Conservation (phyloP, 2,329 filamentous ascomycete genomes). For the Fusarium coicis region DNA sequence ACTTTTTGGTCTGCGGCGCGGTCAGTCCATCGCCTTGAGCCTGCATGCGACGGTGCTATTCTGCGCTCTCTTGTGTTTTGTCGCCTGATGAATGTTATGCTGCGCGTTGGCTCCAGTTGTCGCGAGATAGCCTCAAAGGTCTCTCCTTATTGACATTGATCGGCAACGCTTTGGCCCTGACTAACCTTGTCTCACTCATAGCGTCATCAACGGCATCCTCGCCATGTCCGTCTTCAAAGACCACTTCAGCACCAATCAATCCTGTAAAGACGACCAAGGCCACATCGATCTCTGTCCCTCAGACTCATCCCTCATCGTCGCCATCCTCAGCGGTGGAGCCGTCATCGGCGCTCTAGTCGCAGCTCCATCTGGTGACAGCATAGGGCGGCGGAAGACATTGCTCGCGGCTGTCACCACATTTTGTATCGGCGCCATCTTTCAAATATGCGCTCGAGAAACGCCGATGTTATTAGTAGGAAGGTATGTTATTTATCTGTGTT, state of each 20-base stretch:
- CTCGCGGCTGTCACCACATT: slow-evolving; percentile 74
- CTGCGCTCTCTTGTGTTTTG: no score
- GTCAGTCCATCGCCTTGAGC: not conserved
- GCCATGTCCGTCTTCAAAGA: slow-evolving; percentile 75
- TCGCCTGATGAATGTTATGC: not conserved
- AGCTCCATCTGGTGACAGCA: slow-evolving; percentile 74
- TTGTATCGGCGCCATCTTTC: slow-evolving; percentile 76
- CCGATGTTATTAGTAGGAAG: slow-evolving; percentile 71
- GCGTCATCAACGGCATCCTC: slow-evolving; percentile 75
- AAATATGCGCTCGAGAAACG: slow-evolving; percentile 71
- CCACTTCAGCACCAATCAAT: slow-evolving; percentile 69
- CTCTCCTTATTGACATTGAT: slow-evolving; percentile 15
- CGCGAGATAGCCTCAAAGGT: not conserved
- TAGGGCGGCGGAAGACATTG: slow-evolving; percentile 77
- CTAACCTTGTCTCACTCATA: slow-evolving; percentile 36
- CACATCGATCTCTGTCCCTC: slow-evolving; percentile 61
- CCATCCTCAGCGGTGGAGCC: slow-evolving; percentile 84
- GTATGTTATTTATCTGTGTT: slow-evolving; percentile 52
- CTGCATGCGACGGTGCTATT: not conserved
- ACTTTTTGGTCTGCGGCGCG: slow-evolving; percentile 5
- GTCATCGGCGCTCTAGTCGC: slow-evolving; percentile 77
- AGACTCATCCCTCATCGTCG: slow-evolving; percentile 79
- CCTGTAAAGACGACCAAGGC: slow-evolving; percentile 53
- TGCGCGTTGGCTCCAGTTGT: not conserved
- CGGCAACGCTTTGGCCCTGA: not conserved